These are phyloP conservation scores for Annulohypoxylon truncatum DNA, from an alignment of 2,329 filamentous ascomycete genomes.

Conservation along the genomic window DNA sequence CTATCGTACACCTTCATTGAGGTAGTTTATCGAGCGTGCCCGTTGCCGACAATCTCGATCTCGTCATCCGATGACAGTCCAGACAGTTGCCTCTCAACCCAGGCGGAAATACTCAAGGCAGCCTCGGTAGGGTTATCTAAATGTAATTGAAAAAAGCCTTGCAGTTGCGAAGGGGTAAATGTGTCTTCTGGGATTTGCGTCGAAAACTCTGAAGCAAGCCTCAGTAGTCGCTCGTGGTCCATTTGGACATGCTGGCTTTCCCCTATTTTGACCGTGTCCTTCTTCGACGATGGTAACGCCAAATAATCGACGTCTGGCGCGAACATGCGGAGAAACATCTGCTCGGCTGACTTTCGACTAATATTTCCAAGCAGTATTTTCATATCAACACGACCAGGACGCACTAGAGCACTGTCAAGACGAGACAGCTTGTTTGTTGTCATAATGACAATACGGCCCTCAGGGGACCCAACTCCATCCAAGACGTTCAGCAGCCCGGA, in stretches of 20 bases:
- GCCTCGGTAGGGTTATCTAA: slow-evolving; percentile 49
- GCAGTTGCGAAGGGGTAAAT: slow-evolving; percentile 52
- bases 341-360: slow-evolving; percentile 49
- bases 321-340: slow-evolving; percentile 55
- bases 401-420: slow-evolving; percentile 68
- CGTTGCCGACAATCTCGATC: slow-evolving; percentile 47
- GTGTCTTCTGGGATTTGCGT: slow-evolving; percentile 50
- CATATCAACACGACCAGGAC: slow-evolving; percentile 72
- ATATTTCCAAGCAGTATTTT: slow-evolving; percentile 59
- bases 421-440: slow-evolving; percentile 72
- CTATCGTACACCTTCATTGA: slow-evolving; percentile 15
- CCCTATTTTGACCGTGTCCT: slow-evolving; percentile 1
- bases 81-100: slow-evolving; percentile 48
- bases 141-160: slow-evolving; percentile 53
- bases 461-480: slow-evolving; percentile 72
- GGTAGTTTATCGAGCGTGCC: slow-evolving; percentile 14
- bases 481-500: slow-evolving; percentile 72
- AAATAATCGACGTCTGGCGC: slow-evolving; percentile 39
- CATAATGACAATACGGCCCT: slow-evolving; percentile 75
- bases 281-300: background rate
- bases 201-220: slow-evolving; percentile 48
- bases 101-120: slow-evolving; percentile 42
- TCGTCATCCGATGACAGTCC: slow-evolving; percentile 44
- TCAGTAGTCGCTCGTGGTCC: slow-evolving; percentile 27
- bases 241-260: slow-evolving; percentile 1